Evolutionary conservation across 768 basidiomycete species (phyloP).

Genomic region (Pholiota molesta): DNA sequence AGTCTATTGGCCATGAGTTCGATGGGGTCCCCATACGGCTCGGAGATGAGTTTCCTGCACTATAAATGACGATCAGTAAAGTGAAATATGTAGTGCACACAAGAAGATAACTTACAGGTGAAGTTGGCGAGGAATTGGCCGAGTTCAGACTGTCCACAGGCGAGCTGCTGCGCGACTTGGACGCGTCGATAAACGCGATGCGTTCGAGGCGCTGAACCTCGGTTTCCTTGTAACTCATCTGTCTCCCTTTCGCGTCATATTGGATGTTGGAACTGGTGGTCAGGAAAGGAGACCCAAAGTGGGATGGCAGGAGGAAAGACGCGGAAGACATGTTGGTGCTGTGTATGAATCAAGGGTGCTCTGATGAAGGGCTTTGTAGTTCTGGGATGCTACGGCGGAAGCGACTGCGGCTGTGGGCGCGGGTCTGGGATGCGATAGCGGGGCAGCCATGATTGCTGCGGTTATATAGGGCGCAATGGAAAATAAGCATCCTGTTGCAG

Average conservation of each 20-base stretch:
- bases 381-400: neutral
- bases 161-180: slow-evolving; percentile 35
- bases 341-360: neutral
- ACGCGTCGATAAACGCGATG: slow-evolving; percentile 51
- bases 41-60: slow-evolving; percentile 25
- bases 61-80: slow-evolving; percentile 9
- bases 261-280: slow-evolving; percentile 28
- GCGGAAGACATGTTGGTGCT: slow-evolving; percentile 19
- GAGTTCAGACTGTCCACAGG: slow-evolving; percentile 17
- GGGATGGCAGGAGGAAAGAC: slow-evolving; percentile 24
- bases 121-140: slow-evolving; percentile 19
- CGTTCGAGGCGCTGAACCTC: slow-evolving; percentile 51
- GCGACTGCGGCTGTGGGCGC: neutral
- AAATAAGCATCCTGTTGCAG: slow-evolving; percentile 9
- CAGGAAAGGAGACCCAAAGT: slow-evolving; percentile 27
- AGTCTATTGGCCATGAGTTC: slow-evolving; percentile 32
- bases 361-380: neutral
- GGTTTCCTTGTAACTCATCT: slow-evolving; percentile 47
- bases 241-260: slow-evolving; percentile 48
- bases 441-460: slow-evolving; percentile 10
- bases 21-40: slow-evolving; percentile 29
- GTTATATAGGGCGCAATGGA: slow-evolving; percentile 13
- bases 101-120: slow-evolving; percentile 24
- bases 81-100: neutral
- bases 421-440: slow-evolving; percentile 7